A percentile compares a stretch with the other conserved stretches of the same genome.
Conservation (phyloP, 148 eudicot species). For the Rhododendron ovatum region DNA sequence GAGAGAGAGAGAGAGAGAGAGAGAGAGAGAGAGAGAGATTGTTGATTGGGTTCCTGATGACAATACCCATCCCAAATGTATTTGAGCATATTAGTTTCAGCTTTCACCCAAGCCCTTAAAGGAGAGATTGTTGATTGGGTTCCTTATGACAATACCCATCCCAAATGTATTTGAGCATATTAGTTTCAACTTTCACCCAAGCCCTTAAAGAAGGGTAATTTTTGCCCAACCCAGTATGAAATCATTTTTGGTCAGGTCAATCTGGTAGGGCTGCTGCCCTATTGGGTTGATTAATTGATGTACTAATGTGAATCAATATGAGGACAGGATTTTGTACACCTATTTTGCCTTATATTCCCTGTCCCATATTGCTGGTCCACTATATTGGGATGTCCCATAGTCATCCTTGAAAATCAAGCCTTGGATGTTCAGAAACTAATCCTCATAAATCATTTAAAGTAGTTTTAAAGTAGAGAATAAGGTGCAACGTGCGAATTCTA, state of each 20-base stretch:
- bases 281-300: not conserved
- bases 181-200: not conserved
- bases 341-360: not conserved
- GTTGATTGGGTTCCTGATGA: no score
- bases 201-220: not conserved
- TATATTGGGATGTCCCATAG: no score
- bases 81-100: not conserved
- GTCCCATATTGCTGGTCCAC: not conserved
- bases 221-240: not conserved
- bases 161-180: not conserved
- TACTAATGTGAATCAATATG: not conserved
- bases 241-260: no score
- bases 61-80: no score
- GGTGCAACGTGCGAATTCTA: not conserved
- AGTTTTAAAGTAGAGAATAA: not conserved
- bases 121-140: no score
- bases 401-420: no score
- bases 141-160: no score
- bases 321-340: not conserved
- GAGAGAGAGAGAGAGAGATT: no score
- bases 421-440: not conserved
- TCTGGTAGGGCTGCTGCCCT: not conserved
- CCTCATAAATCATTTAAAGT: not conserved
- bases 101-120: not conserved
- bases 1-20: not conserved